Base-by-base conservation (phyloP, 371 early-diverging fungal species). In the Apophysomyces variabilis region DNA sequence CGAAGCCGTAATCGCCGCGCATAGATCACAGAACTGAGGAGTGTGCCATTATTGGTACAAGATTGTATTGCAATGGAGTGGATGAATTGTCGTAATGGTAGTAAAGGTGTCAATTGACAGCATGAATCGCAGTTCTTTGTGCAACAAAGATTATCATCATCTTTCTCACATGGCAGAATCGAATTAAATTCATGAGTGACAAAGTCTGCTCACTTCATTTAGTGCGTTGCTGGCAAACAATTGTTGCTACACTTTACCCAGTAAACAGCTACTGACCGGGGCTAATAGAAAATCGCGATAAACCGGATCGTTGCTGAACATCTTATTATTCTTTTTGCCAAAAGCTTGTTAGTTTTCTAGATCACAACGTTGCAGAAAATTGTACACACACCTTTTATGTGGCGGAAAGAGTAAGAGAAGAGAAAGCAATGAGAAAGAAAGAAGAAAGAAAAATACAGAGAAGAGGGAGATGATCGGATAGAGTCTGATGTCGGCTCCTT, bases 11-110 rank as follows among this genome's bases (percentile, higher is more conserved):
- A 44, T 1, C 85, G 76, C 39, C 70, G 74, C n/a, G 85, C 66
- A 64, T 85, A 85, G n/a, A 84, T 75, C 8, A 85, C 56, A 5
- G 85, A 85, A 61, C 80, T 73, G n/a, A 85, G 75, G 13, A 85
- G 76, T 5, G 85, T 85, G 3, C 81, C 85, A 0, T 77, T 80
- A 47, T 85, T 74, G 32, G 85, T 83, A 21, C 77, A 74, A 41
- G 85, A 85, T 38, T 72, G 66, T 16, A 70, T 36, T 6, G 79
- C 82, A 1, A 85, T 54, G 35, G 77, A 72, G 7, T 78, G 66
- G 58, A 85, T 82, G 56, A 85, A 85, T 38, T 50, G 56, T 44
- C 70, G 63, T 39, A 85, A 65, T 0, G 80, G 66, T 38, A 50
- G 9, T 26, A 11, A n/a, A 11, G 54, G 54, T 50, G 21, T 26